Evolutionary conservation across 2,329 filamentous ascomycete species (phyloP).

Genomic region (Hymenoscyphus albidus): DNA sequence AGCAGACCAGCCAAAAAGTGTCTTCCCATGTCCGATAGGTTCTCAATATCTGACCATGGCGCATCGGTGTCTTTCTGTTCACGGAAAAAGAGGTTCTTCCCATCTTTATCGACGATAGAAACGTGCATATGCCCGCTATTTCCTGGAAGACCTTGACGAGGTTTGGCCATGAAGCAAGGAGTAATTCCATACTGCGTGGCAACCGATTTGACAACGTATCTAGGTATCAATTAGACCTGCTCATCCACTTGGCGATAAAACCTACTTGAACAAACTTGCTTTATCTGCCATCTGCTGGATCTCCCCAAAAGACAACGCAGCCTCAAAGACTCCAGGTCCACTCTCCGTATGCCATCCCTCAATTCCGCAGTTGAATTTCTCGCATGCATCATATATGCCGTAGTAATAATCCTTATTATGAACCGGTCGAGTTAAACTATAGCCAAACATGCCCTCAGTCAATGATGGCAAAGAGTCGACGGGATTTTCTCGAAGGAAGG

Average conservation of each 20-base stretch:
- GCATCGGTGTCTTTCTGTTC: slow-evolving; percentile 67
- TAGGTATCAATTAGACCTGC: slow-evolving; percentile 36
- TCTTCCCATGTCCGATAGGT: slow-evolving; percentile 82
- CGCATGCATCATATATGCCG: slow-evolving; percentile 76
- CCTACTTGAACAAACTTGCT: slow-evolving; percentile 83
- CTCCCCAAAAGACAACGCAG: slow-evolving; percentile 86
- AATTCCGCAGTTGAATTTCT: slow-evolving; percentile 72
- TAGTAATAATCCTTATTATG: slow-evolving; percentile 95
- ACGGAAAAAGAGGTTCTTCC: slow-evolving; percentile 79
- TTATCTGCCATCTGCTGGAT: slow-evolving; percentile 87
- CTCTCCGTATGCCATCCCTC: slow-evolving; percentile 97
- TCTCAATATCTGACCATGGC: slow-evolving; percentile 68
- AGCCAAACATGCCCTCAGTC: slow-evolving; percentile 94
- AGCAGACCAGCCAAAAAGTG: slow-evolving; percentile 91
- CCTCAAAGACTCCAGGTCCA: slow-evolving; percentile 92
- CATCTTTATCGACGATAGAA: slow-evolving; percentile 75
- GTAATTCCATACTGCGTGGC: slow-evolving; percentile 86
- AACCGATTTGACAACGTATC: slow-evolving; percentile 83
- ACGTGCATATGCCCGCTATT: slow-evolving; percentile 97
- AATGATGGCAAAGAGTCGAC: slow-evolving; percentile 70
- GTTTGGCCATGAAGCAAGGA: slow-evolving; percentile 98
- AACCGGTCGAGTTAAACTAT: slow-evolving; percentile 79
- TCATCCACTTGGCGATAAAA: slow-evolving; percentile 9
- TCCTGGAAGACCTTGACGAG: slow-evolving; percentile 81
- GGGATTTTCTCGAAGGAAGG: slow-evolving; percentile 70